Evolutionary conservation across 2,329 filamentous ascomycete species (phyloP).

Genomic region (Beauveria sp.): DNA sequence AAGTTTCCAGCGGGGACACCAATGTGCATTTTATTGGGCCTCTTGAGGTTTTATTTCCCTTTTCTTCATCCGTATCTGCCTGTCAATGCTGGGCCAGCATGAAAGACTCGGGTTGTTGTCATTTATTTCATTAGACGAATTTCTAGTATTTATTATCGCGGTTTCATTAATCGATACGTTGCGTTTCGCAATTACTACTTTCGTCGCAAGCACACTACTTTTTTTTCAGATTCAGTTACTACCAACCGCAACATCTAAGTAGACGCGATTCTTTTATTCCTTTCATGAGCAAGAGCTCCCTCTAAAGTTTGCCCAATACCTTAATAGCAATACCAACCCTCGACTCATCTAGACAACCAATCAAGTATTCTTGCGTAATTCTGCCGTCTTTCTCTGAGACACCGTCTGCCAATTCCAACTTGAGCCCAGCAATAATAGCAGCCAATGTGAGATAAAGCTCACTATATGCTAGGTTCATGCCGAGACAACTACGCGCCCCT

Average conservation of each 20-base stretch:
- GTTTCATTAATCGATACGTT: not conserved
- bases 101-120: not conserved
- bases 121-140: not conserved
- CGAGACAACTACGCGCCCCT: not conserved
- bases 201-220: not conserved
- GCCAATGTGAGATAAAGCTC: not conserved
- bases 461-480: not conserved
- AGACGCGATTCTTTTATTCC: not conserved
- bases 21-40: not conserved
- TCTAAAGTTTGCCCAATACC: not conserved
- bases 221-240: not conserved
- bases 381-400: not conserved
- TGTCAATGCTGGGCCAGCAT: not conserved
- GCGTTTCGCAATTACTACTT: not conserved
- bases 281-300: not conserved
- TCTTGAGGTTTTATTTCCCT: not conserved
- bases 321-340: not conserved
- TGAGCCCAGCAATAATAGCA: not conserved
- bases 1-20: slow-evolving; percentile 2
- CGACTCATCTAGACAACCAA: not conserved
- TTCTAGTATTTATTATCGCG: not conserved
- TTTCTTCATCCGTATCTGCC: not conserved
- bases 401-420: not conserved
- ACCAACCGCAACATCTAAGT: not conserved
- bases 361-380: not conserved